These are phyloP conservation scores for Vanrija sp. DNA, from an alignment of 1,284 basidiomycete species.

Conservation along the genomic window DNA sequence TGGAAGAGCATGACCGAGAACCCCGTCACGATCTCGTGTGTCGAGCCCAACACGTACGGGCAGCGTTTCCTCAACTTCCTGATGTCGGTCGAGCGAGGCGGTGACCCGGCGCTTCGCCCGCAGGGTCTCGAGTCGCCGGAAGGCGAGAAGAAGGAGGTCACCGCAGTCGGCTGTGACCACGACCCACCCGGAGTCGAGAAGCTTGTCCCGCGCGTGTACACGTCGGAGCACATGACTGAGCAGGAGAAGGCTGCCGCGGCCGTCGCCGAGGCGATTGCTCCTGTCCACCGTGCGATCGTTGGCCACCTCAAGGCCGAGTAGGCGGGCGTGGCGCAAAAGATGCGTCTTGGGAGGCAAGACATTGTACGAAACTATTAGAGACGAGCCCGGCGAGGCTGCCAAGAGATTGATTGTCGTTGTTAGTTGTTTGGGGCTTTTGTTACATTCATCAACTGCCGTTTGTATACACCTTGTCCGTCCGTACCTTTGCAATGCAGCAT, in stretches of 20 bases:
- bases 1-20: constrained; percentile 90
- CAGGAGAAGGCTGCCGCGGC: too few relatives aligned
- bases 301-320: constrained; percentile 27
- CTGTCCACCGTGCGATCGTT: constrained; percentile 12
- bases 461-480: neutral
- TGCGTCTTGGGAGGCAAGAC: too few relatives aligned
- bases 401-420: neutral
- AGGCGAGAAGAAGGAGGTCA: too few relatives aligned
- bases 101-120: constrained; percentile 52
- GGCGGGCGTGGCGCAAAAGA: neutral
- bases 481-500: too few relatives aligned
- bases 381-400: too few relatives aligned
- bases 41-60: constrained; percentile 77
- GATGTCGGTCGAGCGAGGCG: constrained; percentile 78
- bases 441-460: neutral
- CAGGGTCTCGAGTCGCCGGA: constrained; percentile 24
- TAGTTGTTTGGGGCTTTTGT: neutral
- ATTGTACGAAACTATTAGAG: too few relatives aligned
- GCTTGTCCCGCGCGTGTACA: too few relatives aligned
- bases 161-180: too few relatives aligned
- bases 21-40: constrained; percentile 87
- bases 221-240: too few relatives aligned
- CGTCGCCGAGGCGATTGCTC: too few relatives aligned
- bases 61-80: constrained; percentile 84
- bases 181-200: too few relatives aligned